Evolutionary conservation across 805 yeast species (phyloP), one percentile per base, ranked within the genome.

Genomic region (Grigorovia yakushimaensis): DNA sequence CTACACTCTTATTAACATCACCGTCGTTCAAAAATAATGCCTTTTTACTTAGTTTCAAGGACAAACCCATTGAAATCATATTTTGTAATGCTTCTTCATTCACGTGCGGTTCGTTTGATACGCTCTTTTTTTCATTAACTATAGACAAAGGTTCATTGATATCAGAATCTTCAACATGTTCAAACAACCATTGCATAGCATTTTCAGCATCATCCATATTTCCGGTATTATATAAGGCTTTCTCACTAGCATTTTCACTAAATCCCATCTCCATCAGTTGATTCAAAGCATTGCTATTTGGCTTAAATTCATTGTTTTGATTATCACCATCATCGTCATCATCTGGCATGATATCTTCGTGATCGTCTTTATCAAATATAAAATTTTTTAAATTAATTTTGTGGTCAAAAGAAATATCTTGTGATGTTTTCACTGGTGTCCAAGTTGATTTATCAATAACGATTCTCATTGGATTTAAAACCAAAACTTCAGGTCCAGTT

Each of bases 121-220:
- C 33, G n/a, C n/a, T n/a, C n/a, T n/a, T n/a, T 4, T 44, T 8
- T 6, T 45, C 37, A 20, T 23, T 42, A 7, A 71, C 67, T 2
- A 66, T 57, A 1, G 54, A 65, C 21, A 84, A 71, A 1, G 86
- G 83, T 6, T 67, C 78, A 61, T 89, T 94, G 41, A 89, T 75
- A 56, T 78, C 84, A 1, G 81, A 61, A 62, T 87, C 96, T 21
- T 89, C 97, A 82, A 88, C 78, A 59, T 89, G 95, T 19, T 76
- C 84, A 59, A 93, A 82, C 5, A 93, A 61, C 95, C 97, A 87
- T 55, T 87, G 85, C 84, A 85, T 81, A 0, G 97, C 96, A 5
- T 73, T 73, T 52, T 91, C 97, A 0, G 69, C 58, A 39, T 65
- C 56, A 0, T 61, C 52, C 18, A 40, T 18, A 55, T 88, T 88